A percentile compares a stretch with the other conserved stretches of the same genome.
Conservation (phyloP, 2,329 filamentous ascomycete species). For the Claviceps paspali region DNA sequence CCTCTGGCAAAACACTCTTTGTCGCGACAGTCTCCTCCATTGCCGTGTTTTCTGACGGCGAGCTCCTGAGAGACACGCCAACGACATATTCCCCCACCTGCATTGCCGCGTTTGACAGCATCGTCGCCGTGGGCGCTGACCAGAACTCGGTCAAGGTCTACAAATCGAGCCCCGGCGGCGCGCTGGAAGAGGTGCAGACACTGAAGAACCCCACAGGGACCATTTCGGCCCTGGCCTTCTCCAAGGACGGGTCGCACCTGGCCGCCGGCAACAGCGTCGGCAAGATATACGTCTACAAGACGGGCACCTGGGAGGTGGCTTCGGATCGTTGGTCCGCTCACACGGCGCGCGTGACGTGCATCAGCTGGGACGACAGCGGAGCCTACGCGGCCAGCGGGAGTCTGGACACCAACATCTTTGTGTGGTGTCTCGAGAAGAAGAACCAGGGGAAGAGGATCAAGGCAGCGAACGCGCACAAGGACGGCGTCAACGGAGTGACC, state of each 20-base stretch:
- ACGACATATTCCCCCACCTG: slow-evolving; percentile 52
- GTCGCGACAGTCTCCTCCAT: slow-evolving; percentile 41
- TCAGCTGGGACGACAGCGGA: slow-evolving; percentile 63
- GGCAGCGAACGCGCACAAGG: slow-evolving; percentile 81
- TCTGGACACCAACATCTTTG: slow-evolving; percentile 80
- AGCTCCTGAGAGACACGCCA: slow-evolving; percentile 41
- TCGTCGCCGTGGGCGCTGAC: slow-evolving; percentile 62
- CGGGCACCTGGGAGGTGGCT: slow-evolving; percentile 49
- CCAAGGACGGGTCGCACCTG: slow-evolving; percentile 57
- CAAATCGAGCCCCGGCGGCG: slow-evolving; percentile 35
- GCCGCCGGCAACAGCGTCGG: slow-evolving; percentile 73
- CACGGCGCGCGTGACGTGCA: slow-evolving; percentile 40
- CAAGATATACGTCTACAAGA: slow-evolving; percentile 68
- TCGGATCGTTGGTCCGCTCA: slow-evolving; percentile 58
- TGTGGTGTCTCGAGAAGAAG: slow-evolving; percentile 70
- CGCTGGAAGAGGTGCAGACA: slow-evolving; percentile 37
- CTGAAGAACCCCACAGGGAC: slow-evolving; percentile 54
- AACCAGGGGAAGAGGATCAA: slow-evolving; percentile 76
- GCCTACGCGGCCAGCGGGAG: slow-evolving; percentile 71
- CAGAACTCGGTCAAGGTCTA: slow-evolving; percentile 66
- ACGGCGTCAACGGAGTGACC: slow-evolving; percentile 75
- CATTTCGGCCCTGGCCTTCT: slow-evolving; percentile 74
- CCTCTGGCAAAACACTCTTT: slow-evolving; percentile 34
- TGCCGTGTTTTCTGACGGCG: slow-evolving; percentile 41
- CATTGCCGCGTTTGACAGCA: slow-evolving; percentile 51